Base-by-base conservation (phyloP, 257 asterid genomes). In the Solanum stenotomum region DNA sequence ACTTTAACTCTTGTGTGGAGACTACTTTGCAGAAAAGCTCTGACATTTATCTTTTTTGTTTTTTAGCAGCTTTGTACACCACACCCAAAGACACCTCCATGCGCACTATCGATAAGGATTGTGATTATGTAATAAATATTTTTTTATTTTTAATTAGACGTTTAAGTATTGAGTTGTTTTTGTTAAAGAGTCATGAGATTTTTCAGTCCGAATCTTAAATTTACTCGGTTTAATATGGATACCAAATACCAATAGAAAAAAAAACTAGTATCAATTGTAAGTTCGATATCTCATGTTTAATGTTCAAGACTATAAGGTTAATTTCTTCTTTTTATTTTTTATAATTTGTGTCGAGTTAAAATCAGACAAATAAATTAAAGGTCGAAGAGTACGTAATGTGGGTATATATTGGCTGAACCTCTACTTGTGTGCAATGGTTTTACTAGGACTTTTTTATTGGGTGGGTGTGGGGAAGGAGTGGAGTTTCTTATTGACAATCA, bases 161-260 rank as follows among this genome's bases (percentile, higher is more conserved):
- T 56, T 0, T 52, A 0, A 5, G 23, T 2, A 2, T 52, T 6
- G 1, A 52, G 3, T 0, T 1, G 0, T 5, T 0, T 16, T 5
- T 52, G 23, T 16, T 16, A 49, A 49, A 5, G 59, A 49, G 8
- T 40, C 13, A 12, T 40, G 44, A 40, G 44, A 10, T 40, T 40
- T 40, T 10, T 0, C 46, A 40, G 13, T 0, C 3, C 13, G 46
- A 40, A 40, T 40, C 4, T 40, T 10, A 40, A 40, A 10, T 40
- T 40, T 40, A 40, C 1, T 40, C 13, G 44, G 12, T 40, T 10
- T 40, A 40, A 40, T 40, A 40, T 40, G 46, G 46, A 40, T 40
- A 40, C 0, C 4, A 1, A 40, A 40, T 40, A 40, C 1, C 44
- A 40, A 40, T 40, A 40, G 44, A 1, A 40, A 40, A 40, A 38